Evolutionary conservation across 164 flowering plant species (phyloP).

Genomic region (Vitis labrusca): DNA sequence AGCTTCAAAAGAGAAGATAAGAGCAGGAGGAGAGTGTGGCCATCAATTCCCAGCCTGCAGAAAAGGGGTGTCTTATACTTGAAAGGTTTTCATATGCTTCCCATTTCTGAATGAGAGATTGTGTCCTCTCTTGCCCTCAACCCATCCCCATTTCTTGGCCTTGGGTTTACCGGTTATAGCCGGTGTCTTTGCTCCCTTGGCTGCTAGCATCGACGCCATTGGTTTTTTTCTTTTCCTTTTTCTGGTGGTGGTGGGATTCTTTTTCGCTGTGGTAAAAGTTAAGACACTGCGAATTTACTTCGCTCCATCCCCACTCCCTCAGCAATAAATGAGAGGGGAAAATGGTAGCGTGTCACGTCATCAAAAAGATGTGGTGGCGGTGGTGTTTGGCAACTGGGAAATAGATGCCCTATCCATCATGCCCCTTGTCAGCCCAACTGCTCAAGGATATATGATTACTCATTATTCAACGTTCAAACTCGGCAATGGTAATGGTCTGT

Average conservation of each 20-base stretch:
- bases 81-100: constrained; percentile 27
- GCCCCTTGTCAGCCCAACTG: too few species aligned
- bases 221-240: neutral
- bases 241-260: neutral
- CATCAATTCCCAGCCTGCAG: constrained; percentile 41
- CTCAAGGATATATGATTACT: too few species aligned
- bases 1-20: constrained; percentile 30
- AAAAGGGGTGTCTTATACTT: constrained; percentile 24
- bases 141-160: neutral
- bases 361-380: neutral
- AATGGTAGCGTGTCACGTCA: constrained; percentile 8
- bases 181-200: too few species aligned
- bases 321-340: neutral
- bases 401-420: too few species aligned
- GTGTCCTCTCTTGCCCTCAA: neutral
- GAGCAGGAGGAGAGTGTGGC: constrained; percentile 46
- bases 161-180: too few species aligned
- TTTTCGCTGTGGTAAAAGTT: neutral
- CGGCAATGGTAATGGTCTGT: too few species aligned
- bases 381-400: constrained; percentile 9
- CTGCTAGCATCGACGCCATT: too few species aligned
- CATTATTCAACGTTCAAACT: too few species aligned
- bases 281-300: neutral
- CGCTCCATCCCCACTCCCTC: too few species aligned
- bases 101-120: constrained; percentile 5